Evolutionary conservation across 2,329 filamentous ascomycete species (phyloP), one percentile per base, ranked within the genome.

Genomic region (Fusarium coffeatum): DNA sequence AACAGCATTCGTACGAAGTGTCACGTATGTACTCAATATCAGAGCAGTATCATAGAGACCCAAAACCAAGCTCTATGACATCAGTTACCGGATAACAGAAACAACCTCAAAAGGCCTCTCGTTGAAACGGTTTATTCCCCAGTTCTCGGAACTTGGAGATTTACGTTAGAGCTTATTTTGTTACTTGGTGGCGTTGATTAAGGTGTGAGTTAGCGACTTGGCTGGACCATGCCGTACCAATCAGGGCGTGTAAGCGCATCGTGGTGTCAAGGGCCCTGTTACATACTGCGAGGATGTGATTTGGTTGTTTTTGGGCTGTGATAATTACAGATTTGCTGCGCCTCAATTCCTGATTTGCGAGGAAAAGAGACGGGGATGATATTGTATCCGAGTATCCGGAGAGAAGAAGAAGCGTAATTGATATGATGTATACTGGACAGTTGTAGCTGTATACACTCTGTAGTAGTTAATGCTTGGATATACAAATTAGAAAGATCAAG

Each of bases 201-300:
- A 71, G 54, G 54, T 71, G 23, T 34, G 28, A 49, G 54, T 69
- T 59, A 64, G 63, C 63, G 46, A 71, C 43, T 49, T 57, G 43
- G 41, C 57, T 45, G 28, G 40, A 45, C 20, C 27, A 32, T n/a
- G 32, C 27, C n/a, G 46, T 30, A 41, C 67, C 67, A 70, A 70
- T 68, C 41, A 55, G 22, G 22, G 63, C 18, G 40, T 40, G 58
- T 50, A 45, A 46, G 43, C 37, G n/a, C 53, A 55, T 54, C 43
- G 34, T 20, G 28, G 48, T 30, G 34, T 67, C 47, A 58, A 59
- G 28, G 43, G 23, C 43, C 53, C 58, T 42, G 58, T 34, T 37
- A 51, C 34, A 47, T 54, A 45, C 40, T 42, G 43, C 62, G 61
- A 34, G 20, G 10, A 41, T 46, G 8, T 54, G n/a, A 46, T 69